Evolutionary conservation across 1,284 basidiomycete species (phyloP).

Genomic region (Tilletia indica): DNA sequence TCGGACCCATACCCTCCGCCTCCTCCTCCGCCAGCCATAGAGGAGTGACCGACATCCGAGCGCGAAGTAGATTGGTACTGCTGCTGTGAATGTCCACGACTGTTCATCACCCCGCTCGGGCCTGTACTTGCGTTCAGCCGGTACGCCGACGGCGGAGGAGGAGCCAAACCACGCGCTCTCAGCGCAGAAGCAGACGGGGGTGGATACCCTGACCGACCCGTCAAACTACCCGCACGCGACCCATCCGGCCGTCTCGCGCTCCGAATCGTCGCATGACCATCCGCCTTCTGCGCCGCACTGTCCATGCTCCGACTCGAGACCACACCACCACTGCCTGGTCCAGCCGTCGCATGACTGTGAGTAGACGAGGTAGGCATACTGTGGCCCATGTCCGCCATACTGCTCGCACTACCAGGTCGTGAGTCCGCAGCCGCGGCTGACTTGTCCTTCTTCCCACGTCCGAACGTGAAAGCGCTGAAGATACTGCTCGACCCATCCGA

Average conservation of each 20-base stretch:
- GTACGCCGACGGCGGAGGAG: constrained; percentile 28
- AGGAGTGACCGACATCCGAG: background rate
- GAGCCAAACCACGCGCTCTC: constrained; percentile 1
- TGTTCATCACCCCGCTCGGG: background rate
- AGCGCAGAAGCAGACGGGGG: background rate
- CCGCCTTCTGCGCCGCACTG: background rate
- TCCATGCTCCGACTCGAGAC: background rate
- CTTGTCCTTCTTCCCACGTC: constrained; percentile 12
- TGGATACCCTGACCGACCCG: constrained; percentile 2
- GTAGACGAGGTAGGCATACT: background rate
- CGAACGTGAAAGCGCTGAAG: constrained; percentile 15
- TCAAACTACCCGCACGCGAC: constrained; percentile 14
- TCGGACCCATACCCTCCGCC: background rate
- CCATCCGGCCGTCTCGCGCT: constrained; percentile 1
- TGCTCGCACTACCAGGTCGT: background rate
- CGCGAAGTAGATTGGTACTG: background rate
- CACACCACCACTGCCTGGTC: background rate
- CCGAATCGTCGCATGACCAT: constrained; percentile 11
- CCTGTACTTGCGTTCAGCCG: constrained; percentile 8
- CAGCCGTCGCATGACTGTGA: background rate
- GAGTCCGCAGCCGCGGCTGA: background rate
- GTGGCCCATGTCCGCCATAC: background rate
- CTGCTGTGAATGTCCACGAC: background rate
- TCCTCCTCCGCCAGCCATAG: background rate
- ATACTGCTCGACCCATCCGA: background rate